Conservation (phyloP, 73 alveolate species). For the Paramecium biaurelia region DNA sequence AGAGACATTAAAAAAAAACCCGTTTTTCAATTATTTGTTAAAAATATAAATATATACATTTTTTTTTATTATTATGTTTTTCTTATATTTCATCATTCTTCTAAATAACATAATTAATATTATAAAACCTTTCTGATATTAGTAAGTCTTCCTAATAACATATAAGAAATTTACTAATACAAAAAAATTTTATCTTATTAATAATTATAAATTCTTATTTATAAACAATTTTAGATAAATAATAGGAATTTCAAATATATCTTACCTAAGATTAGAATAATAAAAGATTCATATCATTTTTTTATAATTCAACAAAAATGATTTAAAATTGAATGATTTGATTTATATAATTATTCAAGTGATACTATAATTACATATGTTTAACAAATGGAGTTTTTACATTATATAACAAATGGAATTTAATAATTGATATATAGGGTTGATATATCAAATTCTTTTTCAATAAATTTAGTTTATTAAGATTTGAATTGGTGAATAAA, state of each 20-base stretch:
- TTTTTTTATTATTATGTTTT: neutral
- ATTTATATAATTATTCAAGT: too few species aligned
- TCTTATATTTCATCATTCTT: neutral
- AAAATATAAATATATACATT: neutral
- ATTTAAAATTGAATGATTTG: neutral
- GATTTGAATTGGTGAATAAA: neutral
- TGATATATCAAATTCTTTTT: neutral
- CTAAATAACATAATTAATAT: neutral
- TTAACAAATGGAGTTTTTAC: too few species aligned
- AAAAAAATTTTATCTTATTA: neutral
- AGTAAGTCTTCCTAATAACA: neutral
- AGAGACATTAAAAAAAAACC: constrained; percentile 12
- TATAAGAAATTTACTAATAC: neutral
- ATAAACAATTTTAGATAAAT: neutral
- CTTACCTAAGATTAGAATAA: too few species aligned
- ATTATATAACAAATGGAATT: too few species aligned
- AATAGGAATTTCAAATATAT: neutral
- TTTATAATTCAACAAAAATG: too few species aligned
- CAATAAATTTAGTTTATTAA: neutral
- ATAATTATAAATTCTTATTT: neutral
- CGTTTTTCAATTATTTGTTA: neutral
- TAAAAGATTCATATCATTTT: too few species aligned
- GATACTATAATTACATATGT: too few species aligned
- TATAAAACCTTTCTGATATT: neutral
- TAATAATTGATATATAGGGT: too few species aligned